These are phyloP conservation scores for Helichrysum umbraculigerum DNA, from an alignment of 129 eudicot species.

Conservation along the genomic window DNA sequence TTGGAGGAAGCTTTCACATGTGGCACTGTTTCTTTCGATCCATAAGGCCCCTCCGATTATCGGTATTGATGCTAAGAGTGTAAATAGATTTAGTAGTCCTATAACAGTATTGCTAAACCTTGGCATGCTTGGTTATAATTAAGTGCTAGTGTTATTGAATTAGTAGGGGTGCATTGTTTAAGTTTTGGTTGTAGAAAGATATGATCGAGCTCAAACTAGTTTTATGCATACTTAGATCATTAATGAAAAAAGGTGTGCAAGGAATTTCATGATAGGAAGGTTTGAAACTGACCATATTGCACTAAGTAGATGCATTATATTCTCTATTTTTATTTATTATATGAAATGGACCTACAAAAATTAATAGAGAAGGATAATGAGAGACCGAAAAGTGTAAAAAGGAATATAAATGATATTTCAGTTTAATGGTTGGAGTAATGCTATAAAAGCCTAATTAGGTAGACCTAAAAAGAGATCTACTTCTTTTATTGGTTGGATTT, in stretches of 20 bases:
- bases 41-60: conserved; percentile 84
- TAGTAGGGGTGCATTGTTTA: background rate
- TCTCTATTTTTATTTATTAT: background rate
- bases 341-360: background rate
- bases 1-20: conserved; percentile 82
- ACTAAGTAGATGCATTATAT: background rate
- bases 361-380: background rate
- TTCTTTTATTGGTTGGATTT: too few relatives aligned
- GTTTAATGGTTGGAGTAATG: too few relatives aligned
- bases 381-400: background rate
- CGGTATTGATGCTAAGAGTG: conserved; percentile 80
- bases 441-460: too few relatives aligned
- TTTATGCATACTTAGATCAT: background rate
- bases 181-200: conserved; percentile 29
- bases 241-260: conserved; percentile 28
- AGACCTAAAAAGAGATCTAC: too few relatives aligned
- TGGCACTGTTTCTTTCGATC: conserved; percentile 65
- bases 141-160: conserved; percentile 8
- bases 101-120: conserved; percentile 81
- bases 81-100: conserved; percentile 76
- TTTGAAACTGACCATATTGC: conserved; percentile 27
- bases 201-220: conserved; percentile 22
- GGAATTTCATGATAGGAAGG: conserved; percentile 23
- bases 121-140: conserved; percentile 36
- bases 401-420: too few relatives aligned